Base-by-base conservation (phyloP, 495 filamentous ascomycete species). In the Penicillium odoratum region DNA sequence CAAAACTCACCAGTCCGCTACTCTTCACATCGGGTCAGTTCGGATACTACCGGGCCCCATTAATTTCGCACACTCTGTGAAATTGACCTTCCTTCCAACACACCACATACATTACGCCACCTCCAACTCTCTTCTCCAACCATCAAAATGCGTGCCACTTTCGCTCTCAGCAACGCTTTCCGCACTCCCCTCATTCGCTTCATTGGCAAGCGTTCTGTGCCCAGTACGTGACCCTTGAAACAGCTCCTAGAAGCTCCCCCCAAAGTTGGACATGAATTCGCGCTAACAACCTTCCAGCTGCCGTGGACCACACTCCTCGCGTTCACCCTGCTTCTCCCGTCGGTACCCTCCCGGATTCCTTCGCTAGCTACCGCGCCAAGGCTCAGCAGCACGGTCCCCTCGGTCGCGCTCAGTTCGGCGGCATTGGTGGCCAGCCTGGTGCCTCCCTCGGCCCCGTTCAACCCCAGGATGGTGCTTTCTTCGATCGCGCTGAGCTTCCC, bases 331-430 rank as follows among this genome's bases (percentile, higher is more conserved):
- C 85, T 44, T 85, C 88, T 46, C 90, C 91, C 65, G 64, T 81
- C 5, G 65, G 78, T 36, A 48, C 63, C 47, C 81, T 88, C 18
- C 86, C 86, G 40, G 81, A 87, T 62, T 88, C 88, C 45, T 98
- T 98, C 80, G 91, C 91, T 58, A 78, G 85, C 64, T 98, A 98
- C 84, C 88, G 94, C 66, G 84, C 87, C 69, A 91, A 91, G 74
- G 95, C 93, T 28, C 89, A 92, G 73, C 93, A 97, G 70, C 93
- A 97, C 73, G 94, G 94, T 21, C 94, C 94, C 9, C 85, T 98
- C 48, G 69, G 72, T 70, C 68, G 67, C 49, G 69, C 71, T 45
- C 67, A 73, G 36, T 75, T 78, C 42, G 80, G 79, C 49, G 77
- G 76, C 61, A 82, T 94, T 45, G 91, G 91, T 51, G 81, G 83